These are phyloP conservation scores for Botrytis cinerea DNA, from an alignment of 2,329 filamentous ascomycete genomes.

Conservation along the genomic window DNA sequence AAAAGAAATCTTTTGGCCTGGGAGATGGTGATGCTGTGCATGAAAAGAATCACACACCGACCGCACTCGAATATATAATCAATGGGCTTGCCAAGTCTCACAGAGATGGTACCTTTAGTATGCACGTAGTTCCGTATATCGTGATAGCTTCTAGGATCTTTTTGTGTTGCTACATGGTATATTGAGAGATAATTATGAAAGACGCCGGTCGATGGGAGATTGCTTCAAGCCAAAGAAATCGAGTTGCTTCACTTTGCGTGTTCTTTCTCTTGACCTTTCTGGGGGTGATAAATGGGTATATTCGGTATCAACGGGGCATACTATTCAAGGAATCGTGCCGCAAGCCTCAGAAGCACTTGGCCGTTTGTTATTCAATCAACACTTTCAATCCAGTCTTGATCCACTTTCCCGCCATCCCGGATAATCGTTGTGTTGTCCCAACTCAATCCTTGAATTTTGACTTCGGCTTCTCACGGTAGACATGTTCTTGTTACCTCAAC, in stretches of 20 bases:
- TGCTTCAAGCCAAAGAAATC: background rate
- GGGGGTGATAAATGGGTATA: background rate
- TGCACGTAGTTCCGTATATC: background rate
- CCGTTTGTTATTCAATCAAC: background rate
- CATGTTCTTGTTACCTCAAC: background rate
- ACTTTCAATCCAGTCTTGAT: background rate
- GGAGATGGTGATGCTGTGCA: background rate
- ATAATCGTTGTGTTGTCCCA: background rate
- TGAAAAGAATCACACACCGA: background rate
- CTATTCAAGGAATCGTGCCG: too few relatives aligned
- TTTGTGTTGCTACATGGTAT: background rate
- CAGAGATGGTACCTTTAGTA: background rate
- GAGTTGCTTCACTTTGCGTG: background rate
- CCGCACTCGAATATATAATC: background rate
- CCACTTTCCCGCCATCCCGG: background rate
- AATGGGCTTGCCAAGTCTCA: background rate
- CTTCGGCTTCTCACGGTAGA: background rate
- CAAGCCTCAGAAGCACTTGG: too few relatives aligned
- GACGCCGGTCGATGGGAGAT: background rate
- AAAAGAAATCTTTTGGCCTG: background rate
- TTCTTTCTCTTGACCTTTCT: background rate
- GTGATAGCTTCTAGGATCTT: background rate
- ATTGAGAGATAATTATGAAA: background rate
- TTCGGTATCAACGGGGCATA: background rate
- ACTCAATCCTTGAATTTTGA: background rate